Evolutionary conservation across 805 yeast genomes (phyloP).

Genomic region (Candida ponderosae): DNA sequence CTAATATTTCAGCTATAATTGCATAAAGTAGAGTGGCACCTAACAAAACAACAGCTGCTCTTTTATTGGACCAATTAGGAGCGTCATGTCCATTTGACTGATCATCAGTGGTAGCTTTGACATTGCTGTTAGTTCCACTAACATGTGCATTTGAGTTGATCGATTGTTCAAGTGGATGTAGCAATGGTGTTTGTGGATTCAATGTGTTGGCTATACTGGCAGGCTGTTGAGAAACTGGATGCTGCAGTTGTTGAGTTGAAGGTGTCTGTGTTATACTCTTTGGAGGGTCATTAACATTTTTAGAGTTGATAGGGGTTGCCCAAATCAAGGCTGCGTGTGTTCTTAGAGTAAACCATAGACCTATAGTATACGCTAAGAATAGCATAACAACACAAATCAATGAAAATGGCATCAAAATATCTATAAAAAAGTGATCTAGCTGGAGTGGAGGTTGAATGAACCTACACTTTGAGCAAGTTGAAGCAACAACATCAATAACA

Average conservation of each 20-base stretch:
- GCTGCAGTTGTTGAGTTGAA: slow-evolving; percentile 8
- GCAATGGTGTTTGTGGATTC: slow-evolving; percentile 1
- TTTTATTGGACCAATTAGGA: slow-evolving; percentile 90
- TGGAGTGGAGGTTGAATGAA: slow-evolving; percentile 71
- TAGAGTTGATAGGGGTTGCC: slow-evolving; percentile 52
- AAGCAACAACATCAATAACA: slow-evolving; percentile 6
- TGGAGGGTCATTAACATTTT: slow-evolving; percentile 2
- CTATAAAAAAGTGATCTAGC: slow-evolving; percentile 56
- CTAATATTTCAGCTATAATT: slow-evolving; percentile 87
- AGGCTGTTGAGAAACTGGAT: slow-evolving; percentile 1
- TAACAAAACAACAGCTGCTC: slow-evolving; percentile 74
- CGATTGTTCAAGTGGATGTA: not conserved
- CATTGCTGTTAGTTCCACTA: slow-evolving; percentile 13
- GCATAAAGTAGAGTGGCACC: slow-evolving; percentile 87
- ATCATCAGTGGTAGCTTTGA: slow-evolving; percentile 26
- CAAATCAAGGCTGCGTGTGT: slow-evolving; percentile 97
- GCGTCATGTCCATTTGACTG: slow-evolving; percentile 74
- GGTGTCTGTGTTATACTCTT: slow-evolving; percentile 2
- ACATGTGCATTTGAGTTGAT: slow-evolving; percentile 4
- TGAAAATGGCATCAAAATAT: slow-evolving; percentile 76
- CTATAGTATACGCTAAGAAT: slow-evolving; percentile 79
- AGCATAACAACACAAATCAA: slow-evolving; percentile 71
- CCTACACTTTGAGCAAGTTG: slow-evolving; percentile 62
- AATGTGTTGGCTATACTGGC: not conserved
- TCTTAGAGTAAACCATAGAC: slow-evolving; percentile 85